Percentiles rank a stretch among this genome's conserved stretches.
These are phyloP conservation scores for Scenedesmus sp. DNA, from an alignment of 163 green algal species.

Conservation along the genomic window DNA sequence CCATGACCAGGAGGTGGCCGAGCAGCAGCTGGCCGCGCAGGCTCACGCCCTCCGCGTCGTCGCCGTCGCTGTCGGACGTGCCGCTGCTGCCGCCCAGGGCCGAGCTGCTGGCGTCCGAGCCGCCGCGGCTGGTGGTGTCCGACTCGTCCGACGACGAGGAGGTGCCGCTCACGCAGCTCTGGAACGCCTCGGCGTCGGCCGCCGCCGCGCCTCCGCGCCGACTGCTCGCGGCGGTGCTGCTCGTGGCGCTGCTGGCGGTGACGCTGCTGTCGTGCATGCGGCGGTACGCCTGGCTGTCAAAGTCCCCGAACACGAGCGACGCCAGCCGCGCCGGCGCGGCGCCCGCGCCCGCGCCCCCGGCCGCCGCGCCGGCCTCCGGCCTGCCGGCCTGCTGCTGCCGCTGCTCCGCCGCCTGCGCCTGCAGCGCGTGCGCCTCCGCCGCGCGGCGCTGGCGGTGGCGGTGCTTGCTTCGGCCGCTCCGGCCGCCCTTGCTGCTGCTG, in stretches of 20 bases:
- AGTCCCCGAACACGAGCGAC: conserved; percentile 24
- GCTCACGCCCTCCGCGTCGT: conserved; percentile 30
- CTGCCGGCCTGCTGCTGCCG: too few species aligned
- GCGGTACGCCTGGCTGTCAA: conserved; percentile 3
- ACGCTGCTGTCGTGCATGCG: neutral
- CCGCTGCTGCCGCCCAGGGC: neutral
- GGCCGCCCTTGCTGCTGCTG: too few species aligned
- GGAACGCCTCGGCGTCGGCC: conserved; percentile 12
- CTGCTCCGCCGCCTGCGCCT: too few species aligned
- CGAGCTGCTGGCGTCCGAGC: conserved; percentile 12
- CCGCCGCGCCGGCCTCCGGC: too few species aligned
- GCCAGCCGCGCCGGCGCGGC: too few species aligned
- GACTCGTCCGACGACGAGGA: neutral
- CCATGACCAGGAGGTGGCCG: conserved; percentile 56
- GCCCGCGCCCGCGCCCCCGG: too few species aligned
- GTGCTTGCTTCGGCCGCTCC: too few species aligned
- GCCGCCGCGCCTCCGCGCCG: neutral
- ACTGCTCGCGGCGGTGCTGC: neutral
- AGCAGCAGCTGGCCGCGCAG: conserved; percentile 56
- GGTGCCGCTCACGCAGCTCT: conserved; percentile 11
- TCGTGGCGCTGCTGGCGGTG: neutral
- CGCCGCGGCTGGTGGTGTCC: neutral
- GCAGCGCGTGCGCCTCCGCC: too few species aligned
- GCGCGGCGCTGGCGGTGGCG: too few species aligned
- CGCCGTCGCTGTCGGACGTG: neutral